Conservation (phyloP, 192 early-diverging fungal genomes). For the Backusella parvicylindrica region DNA sequence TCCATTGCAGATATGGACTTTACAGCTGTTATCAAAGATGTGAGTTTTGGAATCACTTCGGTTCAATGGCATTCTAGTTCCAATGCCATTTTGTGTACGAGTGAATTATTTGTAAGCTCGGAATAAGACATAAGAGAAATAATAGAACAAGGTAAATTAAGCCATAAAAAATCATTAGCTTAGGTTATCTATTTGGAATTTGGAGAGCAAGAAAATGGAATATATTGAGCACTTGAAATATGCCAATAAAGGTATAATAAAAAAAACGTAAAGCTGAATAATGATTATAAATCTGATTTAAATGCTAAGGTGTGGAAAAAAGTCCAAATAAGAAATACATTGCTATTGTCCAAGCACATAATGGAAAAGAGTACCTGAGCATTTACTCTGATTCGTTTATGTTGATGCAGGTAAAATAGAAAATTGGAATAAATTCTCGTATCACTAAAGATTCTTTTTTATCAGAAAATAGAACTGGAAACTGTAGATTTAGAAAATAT, state of each 20-base stretch:
- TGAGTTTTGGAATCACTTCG: conserved; percentile 34
- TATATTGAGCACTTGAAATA: conserved; percentile 74
- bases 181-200: conserved; percentile 65
- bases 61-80: conserved; percentile 11
- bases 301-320: conserved; percentile 43
- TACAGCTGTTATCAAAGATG: conserved; percentile 52
- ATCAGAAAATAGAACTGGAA: conserved; percentile 64
- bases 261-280: neutral
- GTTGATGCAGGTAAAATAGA: conserved; percentile 53
- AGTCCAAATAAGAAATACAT: conserved; percentile 62
- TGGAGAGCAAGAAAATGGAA: conserved; percentile 46
- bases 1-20: conserved; percentile 56
- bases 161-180: conserved; percentile 31
- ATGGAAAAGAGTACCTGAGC: conserved; percentile 61
- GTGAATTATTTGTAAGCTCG: conserved; percentile 4
- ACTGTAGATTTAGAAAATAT: conserved; percentile 73
- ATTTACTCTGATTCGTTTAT: conserved; percentile 68
- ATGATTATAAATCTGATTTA: neutral
- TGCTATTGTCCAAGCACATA: conserved; percentile 53
- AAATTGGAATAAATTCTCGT: neutral
- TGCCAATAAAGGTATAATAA: conserved; percentile 43
- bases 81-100: conserved; percentile 16
- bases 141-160: conserved; percentile 2
- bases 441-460: neutral
- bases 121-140: conserved; percentile 5